Conservation (phyloP, 2,329 filamentous ascomycete genomes). For the Lizonia empirigonia region DNA sequence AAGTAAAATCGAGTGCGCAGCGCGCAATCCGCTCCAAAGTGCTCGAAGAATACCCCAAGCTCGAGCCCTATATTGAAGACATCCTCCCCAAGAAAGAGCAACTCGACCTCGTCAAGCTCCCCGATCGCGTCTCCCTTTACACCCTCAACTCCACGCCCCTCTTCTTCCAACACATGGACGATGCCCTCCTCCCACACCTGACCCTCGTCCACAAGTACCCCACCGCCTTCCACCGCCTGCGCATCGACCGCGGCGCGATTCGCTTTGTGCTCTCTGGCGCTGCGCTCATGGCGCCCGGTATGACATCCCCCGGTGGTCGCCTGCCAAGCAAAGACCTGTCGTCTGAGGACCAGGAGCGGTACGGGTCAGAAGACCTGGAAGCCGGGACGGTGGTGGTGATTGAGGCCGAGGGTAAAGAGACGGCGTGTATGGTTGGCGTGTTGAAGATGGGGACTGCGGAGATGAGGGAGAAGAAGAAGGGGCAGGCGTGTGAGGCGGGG, state of each 20-base stretch:
- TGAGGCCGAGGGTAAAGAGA: conserved; percentile 89
- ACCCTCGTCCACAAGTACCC: conserved; percentile 90
- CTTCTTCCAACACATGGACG: conserved; percentile 87
- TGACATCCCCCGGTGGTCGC: conserved; percentile 82
- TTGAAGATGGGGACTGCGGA: conserved; percentile 86
- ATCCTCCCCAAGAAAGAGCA: conserved; percentile 94
- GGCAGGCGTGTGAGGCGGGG: conserved; percentile 88
- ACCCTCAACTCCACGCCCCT: conserved; percentile 77
- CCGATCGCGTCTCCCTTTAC: conserved; percentile 89
- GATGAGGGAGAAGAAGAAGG: conserved; percentile 93
- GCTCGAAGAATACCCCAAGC: conserved; percentile 81
- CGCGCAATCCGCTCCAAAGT: conserved; percentile 83
- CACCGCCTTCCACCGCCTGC: conserved; percentile 77
- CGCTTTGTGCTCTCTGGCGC: conserved; percentile 94
- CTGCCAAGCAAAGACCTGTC: conserved; percentile 64
- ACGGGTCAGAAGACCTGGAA: conserved; percentile 69
- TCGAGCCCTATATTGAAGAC: conserved; percentile 88
- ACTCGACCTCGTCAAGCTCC: conserved; percentile 88
- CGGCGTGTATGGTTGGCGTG: conserved; percentile 85
- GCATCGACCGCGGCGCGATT: conserved; percentile 94
- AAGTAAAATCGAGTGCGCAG: conserved; percentile 96
- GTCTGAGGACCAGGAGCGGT: conserved; percentile 49
- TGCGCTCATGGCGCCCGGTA: conserved; percentile 91
- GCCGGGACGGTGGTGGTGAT: conserved; percentile 87
- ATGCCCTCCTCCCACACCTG: conserved; percentile 84